Conservation (phyloP, 495 filamentous ascomycete genomes). For the Tuber aestivum region DNA sequence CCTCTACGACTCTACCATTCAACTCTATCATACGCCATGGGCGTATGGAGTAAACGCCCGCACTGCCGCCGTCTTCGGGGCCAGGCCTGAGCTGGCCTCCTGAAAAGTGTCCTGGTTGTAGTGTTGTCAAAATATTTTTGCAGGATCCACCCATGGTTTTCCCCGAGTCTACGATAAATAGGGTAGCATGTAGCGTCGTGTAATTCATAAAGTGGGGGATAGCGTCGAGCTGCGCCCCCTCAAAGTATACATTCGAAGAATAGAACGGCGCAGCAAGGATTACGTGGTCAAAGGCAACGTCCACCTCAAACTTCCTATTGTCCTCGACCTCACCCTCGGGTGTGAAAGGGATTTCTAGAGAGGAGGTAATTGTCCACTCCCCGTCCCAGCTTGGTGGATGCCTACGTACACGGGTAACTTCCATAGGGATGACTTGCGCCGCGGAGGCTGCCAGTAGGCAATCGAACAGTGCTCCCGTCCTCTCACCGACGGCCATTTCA, state of each 20-base stretch:
- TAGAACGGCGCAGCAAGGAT: constrained; percentile 73
- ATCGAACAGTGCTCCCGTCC: constrained; percentile 74
- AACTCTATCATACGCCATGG: constrained; percentile 63
- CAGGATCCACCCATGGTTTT: constrained; percentile 61
- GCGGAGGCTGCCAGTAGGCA: constrained; percentile 61
- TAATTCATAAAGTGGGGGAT: constrained; percentile 68
- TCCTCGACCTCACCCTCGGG: constrained; percentile 44
- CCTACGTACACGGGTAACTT: constrained; percentile 56
- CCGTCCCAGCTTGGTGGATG: constrained; percentile 44
- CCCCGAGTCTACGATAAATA: constrained; percentile 64
- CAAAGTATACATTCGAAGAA: constrained; percentile 57
- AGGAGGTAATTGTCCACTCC: not conserved
- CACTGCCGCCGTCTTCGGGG: constrained; percentile 55
- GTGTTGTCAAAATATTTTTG: constrained; percentile 74
- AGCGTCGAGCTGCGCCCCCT: constrained; percentile 48
- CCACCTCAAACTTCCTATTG: constrained; percentile 27
- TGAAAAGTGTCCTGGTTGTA: constrained; percentile 44
- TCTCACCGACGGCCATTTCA: constrained; percentile 67
- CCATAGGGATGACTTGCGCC: constrained; percentile 59
- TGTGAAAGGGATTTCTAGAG: not conserved
- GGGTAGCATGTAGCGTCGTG: constrained; percentile 73
- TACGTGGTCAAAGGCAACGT: constrained; percentile 62
- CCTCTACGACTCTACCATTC: not conserved
- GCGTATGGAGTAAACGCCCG: constrained; percentile 82
- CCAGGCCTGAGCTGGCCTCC: constrained; percentile 44